Conservation (phyloP, 2,329 filamentous ascomycete species). For the Aspergillus neoniger region DNA sequence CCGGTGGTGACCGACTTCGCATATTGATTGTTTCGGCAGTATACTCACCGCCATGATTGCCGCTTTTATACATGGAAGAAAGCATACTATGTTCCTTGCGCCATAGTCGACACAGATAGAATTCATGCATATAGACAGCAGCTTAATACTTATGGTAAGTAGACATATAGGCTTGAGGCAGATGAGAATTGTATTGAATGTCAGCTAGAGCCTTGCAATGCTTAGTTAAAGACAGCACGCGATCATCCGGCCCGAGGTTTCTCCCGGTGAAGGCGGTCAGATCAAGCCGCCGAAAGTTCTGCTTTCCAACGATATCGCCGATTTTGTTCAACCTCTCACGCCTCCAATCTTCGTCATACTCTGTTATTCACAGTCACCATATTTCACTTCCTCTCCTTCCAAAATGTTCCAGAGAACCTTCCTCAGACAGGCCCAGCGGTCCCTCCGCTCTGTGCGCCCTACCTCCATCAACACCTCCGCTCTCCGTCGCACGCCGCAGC, state of each 20-base stretch:
- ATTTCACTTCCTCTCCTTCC: slow-evolving; percentile 7
- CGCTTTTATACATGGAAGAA: background rate
- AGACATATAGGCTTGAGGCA: background rate
- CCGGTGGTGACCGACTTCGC: too few relatives aligned
- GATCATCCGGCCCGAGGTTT: slow-evolving; percentile 17
- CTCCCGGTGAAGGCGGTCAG: slow-evolving; percentile 19
- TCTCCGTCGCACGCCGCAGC: slow-evolving; percentile 38
- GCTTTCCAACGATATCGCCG: slow-evolving; percentile 20
- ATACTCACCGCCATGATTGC: background rate
- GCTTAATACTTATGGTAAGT: background rate
- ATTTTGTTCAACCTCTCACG: slow-evolving; percentile 8
- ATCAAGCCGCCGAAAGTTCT: slow-evolving; percentile 21
- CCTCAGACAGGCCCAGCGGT: slow-evolving; percentile 45
- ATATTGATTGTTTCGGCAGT: background rate
- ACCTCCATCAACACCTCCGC: slow-evolving; percentile 36
- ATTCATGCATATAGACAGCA: background rate
- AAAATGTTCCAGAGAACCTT: slow-evolving; percentile 48
- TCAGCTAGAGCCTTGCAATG: background rate
- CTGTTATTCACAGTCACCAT: slow-evolving; percentile 9
- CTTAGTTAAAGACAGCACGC: background rate
- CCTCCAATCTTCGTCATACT: background rate
- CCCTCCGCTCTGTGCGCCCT: slow-evolving; percentile 36
- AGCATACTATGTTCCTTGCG: background rate
- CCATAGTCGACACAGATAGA: background rate
- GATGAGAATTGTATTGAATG: background rate